Evolutionary conservation across 345 rosid genomes (phyloP).

Genomic region (Boechera divaricarpa): DNA sequence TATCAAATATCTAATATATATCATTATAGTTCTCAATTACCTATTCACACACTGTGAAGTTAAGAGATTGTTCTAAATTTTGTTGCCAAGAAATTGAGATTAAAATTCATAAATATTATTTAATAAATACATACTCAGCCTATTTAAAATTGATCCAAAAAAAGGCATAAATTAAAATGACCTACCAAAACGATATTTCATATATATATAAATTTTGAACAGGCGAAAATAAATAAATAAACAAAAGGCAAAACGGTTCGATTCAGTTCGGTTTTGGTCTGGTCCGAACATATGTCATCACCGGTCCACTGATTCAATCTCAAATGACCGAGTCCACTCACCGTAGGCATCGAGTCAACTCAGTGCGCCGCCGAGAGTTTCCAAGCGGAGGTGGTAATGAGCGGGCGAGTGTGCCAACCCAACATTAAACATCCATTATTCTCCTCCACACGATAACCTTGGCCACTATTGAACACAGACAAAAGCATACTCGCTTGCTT

Average conservation of each 20-base stretch:
- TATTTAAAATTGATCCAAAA: constrained; percentile 23
- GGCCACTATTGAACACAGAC: constrained; percentile 73
- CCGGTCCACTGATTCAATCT: constrained; percentile 42
- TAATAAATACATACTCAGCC: constrained; percentile 33
- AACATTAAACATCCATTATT: constrained; percentile 75
- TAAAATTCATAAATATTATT: background rate
- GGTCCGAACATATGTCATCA: constrained; percentile 48
- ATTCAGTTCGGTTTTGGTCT: constrained; percentile 39
- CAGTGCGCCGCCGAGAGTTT: constrained; percentile 46
- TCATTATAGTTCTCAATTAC: background rate
- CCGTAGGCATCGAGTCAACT: constrained; percentile 26
- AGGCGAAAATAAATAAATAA: constrained; percentile 16
- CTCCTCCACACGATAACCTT: constrained; percentile 92
- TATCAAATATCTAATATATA: constrained; percentile 4
- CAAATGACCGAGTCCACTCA: constrained; percentile 23
- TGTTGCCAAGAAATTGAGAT: background rate
- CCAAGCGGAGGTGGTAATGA: constrained; percentile 93
- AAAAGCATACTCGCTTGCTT: constrained; percentile 85
- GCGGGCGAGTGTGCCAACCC: constrained; percentile 89
- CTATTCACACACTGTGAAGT: background rate
- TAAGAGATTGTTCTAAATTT: background rate
- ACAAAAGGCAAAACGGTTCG: constrained; percentile 41
- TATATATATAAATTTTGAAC: constrained; percentile 32
- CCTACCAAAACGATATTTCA: constrained; percentile 31
- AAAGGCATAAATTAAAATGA: constrained; percentile 24